Conservation (phyloP, 768 basidiomycete species). For the Rhodotorula toruloides region DNA sequence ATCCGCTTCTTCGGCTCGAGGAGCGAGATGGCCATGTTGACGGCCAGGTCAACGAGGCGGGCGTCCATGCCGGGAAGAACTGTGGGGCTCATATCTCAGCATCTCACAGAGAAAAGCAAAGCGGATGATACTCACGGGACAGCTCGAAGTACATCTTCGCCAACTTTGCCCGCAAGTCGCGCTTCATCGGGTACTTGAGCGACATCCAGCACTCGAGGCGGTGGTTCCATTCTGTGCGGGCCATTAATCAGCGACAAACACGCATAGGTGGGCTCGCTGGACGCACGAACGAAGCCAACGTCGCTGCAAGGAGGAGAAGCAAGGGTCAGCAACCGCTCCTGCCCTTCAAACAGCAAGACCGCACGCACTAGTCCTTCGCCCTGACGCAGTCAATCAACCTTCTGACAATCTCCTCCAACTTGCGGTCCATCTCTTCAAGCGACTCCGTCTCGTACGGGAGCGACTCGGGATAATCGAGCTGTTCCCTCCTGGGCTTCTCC, state of each 20-base stretch:
- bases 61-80: slow-evolving; percentile 63
- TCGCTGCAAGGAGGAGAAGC: slow-evolving; percentile 5
- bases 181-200: slow-evolving; percentile 81
- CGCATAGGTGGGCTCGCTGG: neutral
- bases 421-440: slow-evolving; percentile 49
- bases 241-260: neutral
- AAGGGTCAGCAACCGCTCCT: neutral
- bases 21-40: slow-evolving; percentile 55
- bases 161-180: slow-evolving; percentile 65
- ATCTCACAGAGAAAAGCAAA: neutral
- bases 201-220: slow-evolving; percentile 57
- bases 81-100: neutral
- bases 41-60: slow-evolving; percentile 62
- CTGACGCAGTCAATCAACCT: slow-evolving; percentile 66
- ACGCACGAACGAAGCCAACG: slow-evolving; percentile 34
- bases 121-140: slow-evolving; percentile 51
- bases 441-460: slow-evolving; percentile 50
- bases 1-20: slow-evolving; percentile 62
- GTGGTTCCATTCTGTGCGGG: slow-evolving; percentile 42
- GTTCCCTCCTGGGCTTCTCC: slow-evolving; percentile 30
- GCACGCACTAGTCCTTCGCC: slow-evolving; percentile 70
- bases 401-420: slow-evolving; percentile 48
- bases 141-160: slow-evolving; percentile 75
- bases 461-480: slow-evolving; percentile 39
- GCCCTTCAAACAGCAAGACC: slow-evolving; percentile 40